Percentiles rank a stretch among this genome's conserved stretches.
Conservation (phyloP, 106 monocot genomes). For the Acanthochlamys bracteata region DNA sequence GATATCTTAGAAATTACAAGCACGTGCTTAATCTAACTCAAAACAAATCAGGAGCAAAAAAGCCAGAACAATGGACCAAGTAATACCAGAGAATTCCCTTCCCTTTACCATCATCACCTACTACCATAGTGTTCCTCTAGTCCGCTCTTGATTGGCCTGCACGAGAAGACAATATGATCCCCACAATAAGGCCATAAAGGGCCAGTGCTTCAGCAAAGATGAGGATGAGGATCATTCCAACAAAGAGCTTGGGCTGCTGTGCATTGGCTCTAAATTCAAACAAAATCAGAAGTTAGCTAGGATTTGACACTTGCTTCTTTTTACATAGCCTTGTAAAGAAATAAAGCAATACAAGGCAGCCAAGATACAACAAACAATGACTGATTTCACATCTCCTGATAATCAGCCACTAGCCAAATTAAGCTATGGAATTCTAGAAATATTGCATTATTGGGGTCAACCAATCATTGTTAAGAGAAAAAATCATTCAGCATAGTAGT, state of each 20-base stretch:
- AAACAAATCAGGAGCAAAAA: background rate
- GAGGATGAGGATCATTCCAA: conserved; percentile 32
- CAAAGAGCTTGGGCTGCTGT: conserved; percentile 31
- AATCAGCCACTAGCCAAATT: too few species aligned
- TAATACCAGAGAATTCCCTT: background rate
- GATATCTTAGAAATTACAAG: too few species aligned
- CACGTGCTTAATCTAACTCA: background rate
- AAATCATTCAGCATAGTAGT: too few species aligned
- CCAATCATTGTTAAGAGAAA: too few species aligned
- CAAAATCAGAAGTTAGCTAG: background rate
- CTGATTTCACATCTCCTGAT: too few species aligned
- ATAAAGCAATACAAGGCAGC: too few species aligned
- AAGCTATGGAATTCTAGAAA: too few species aligned
- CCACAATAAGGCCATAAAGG: conserved; percentile 11
- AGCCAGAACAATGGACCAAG: background rate
- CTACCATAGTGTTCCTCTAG: background rate
- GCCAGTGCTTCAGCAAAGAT: conserved; percentile 24
- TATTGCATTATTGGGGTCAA: too few species aligned
- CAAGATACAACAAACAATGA: too few species aligned
- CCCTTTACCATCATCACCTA: background rate
- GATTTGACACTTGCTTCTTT: too few species aligned
- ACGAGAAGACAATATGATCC: conserved; percentile 31
- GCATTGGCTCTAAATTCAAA: conserved; percentile 25
- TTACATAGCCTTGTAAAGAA: too few species aligned
- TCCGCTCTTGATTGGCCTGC: conserved; percentile 26